A percentile compares a stretch with the other conserved stretches of the same genome.
These are phyloP conservation scores for Umbelopsis sp. DNA, from an alignment of 192 early-diverging fungal species.

Conservation along the genomic window DNA sequence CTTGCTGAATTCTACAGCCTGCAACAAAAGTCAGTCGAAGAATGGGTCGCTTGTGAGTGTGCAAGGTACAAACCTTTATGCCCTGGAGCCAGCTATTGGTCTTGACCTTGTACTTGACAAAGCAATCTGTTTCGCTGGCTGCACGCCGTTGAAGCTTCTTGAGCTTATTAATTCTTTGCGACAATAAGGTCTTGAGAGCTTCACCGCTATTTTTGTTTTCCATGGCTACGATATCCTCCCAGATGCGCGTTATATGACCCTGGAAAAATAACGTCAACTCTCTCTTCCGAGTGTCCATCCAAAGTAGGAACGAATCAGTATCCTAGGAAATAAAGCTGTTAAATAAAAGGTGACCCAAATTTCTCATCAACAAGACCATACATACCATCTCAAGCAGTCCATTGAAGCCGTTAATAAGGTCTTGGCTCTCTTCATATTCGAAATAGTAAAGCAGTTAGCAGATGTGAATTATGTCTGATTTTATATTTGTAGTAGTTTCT, in stretches of 20 bases:
- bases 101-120: constrained; percentile 55
- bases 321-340: constrained; percentile 41
- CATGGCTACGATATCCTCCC: constrained; percentile 56
- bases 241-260: constrained; percentile 54
- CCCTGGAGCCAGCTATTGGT: constrained; percentile 56
- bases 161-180: constrained; percentile 53
- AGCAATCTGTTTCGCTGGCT: constrained; percentile 46
- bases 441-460: background rate
- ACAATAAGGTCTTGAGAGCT: constrained; percentile 44
- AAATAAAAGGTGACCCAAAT: too few relatives aligned
- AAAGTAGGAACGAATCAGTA: constrained; percentile 54
- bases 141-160: constrained; percentile 51
- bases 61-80: constrained; percentile 43
- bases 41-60: too few relatives aligned
- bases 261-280: constrained; percentile 61
- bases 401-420: constrained; percentile 58
- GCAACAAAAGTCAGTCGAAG: background rate
- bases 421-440: constrained; percentile 41
- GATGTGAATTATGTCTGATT: background rate
- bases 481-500: background rate
- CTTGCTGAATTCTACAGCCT: constrained; percentile 56
- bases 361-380: background rate
- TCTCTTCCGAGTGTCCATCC: constrained; percentile 53
- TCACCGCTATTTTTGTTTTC: constrained; percentile 60
- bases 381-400: constrained; percentile 57